phyloP scores from a whole-genome alignment of 305 asterid genomes.

The Rubia occidens region DNA sequence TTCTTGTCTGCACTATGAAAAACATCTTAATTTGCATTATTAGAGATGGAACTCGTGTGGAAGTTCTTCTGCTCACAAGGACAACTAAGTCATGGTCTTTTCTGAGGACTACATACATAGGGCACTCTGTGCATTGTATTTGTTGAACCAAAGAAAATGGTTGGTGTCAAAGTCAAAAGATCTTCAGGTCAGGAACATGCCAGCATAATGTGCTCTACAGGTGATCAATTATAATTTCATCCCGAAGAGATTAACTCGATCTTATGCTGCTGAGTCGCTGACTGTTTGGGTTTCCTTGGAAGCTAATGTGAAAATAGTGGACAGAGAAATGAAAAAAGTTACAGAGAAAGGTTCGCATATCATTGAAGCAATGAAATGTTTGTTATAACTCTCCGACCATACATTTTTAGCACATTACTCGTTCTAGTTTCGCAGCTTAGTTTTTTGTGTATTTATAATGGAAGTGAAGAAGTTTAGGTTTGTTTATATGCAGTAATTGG shows the following conservation, averaged over 20 bases:
- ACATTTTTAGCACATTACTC: not conserved
- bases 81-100: not conserved
- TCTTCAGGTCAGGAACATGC: not conserved
- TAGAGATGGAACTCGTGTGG: not conserved
- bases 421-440: slow-evolving; percentile 3
- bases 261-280: not conserved
- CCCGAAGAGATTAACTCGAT: not conserved
- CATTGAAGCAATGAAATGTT: not conserved
- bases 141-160: not conserved
- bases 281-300: not conserved
- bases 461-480: slow-evolving; percentile 2
- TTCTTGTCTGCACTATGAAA: not conserved
- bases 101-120: not conserved
- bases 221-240: not conserved
- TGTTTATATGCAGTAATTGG: slow-evolving; percentile 27
- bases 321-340: not conserved
- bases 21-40: not conserved
- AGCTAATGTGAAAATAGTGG: not conserved
- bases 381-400: not conserved
- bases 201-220: not conserved
- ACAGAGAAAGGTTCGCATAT: not conserved
- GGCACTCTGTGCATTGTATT: not conserved
- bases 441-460: slow-evolving; percentile 1
- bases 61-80: not conserved
- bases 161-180: not conserved